These are phyloP conservation scores for Verticillium nonalfalfae DNA, from an alignment of 2,329 filamentous ascomycete species.

Conservation along the genomic window DNA sequence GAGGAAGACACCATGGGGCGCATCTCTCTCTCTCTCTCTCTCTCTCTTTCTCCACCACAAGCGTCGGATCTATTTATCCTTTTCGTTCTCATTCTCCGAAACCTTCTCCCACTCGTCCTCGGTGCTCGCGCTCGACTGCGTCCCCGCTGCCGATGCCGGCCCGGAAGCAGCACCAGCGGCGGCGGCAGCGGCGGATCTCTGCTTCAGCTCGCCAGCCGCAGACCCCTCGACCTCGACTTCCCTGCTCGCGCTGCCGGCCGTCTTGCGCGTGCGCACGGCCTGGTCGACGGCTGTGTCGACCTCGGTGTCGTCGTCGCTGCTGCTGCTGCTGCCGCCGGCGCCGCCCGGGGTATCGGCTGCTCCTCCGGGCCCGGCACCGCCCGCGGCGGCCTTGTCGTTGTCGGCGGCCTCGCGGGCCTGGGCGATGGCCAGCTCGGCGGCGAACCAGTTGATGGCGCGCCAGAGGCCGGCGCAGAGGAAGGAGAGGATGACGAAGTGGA, in stretches of 20 bases:
- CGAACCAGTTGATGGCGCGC: slow-evolving; percentile 98
- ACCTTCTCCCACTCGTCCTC: slow-evolving; percentile 99
- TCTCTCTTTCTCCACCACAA: no score
- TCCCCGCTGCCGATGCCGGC: slow-evolving; percentile 26
- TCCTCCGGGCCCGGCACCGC: no score
- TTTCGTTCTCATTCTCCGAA: slow-evolving; percentile 62
- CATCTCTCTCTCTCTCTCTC: no score
- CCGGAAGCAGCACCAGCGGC: slow-evolving; percentile 29
- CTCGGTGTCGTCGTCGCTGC: slow-evolving; percentile 42
- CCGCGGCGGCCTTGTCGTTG: slow-evolving; percentile 21
- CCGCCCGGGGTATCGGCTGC: slow-evolving; percentile 17
- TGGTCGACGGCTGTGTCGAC: slow-evolving; percentile 26
- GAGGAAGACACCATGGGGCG: background rate
- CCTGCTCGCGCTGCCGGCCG: slow-evolving; percentile 21
- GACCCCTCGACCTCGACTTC: slow-evolving; percentile 36
- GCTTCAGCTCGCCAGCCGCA: slow-evolving; percentile 34
- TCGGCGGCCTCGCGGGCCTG: slow-evolving; percentile 33
- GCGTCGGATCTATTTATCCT: slow-evolving; percentile 37
- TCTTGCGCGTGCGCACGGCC: background rate
- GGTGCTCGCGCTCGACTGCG: slow-evolving; percentile 62
- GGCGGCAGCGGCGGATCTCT: slow-evolving; percentile 18
- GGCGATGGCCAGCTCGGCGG: slow-evolving; percentile 50
- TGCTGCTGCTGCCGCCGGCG: slow-evolving; percentile 22
- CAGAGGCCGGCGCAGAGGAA: slow-evolving; percentile 75
- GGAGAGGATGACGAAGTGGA: slow-evolving; percentile 84